These are phyloP conservation scores for Leccinum subtestaceum DNA, from an alignment of 768 basidiomycete species.

Conservation along the genomic window DNA sequence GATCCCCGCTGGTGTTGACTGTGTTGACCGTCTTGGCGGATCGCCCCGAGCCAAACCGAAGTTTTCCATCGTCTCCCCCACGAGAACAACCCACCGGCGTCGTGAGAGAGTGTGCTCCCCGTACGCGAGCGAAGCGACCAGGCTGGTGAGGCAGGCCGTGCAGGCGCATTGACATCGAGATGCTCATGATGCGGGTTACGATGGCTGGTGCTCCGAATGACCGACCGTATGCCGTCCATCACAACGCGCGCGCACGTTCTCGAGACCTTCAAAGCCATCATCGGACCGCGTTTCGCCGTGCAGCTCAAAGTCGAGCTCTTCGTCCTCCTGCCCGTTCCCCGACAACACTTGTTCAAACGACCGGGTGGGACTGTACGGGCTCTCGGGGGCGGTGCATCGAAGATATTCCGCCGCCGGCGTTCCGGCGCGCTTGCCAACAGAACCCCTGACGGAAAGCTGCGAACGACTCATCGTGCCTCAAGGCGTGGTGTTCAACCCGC, in stretches of 20 bases:
- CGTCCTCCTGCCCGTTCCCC: constrained; percentile 42
- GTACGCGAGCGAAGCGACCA: constrained; percentile 84
- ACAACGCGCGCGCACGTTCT: constrained; percentile 93
- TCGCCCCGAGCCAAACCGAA: constrained; percentile 73
- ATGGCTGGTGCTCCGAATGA: constrained; percentile 27
- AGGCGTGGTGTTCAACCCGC: constrained; percentile 73
- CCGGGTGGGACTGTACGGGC: constrained; percentile 58
- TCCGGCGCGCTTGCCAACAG: constrained; percentile 41
- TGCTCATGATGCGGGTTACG: constrained; percentile 51
- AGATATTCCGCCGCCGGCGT: constrained; percentile 93
- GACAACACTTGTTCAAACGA: constrained; percentile 57
- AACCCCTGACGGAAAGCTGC: constrained; percentile 61
- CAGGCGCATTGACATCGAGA: constrained; percentile 46
- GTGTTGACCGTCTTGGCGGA: constrained; percentile 41
- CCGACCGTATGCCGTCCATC: constrained; percentile 87
- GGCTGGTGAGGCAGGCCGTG: constrained; percentile 72
- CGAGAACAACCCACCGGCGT: constrained; percentile 66
- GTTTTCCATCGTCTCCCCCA: constrained; percentile 63
- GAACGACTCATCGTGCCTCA: constrained; percentile 77
- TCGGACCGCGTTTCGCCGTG: constrained; percentile 72
- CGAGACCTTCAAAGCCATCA: constrained; percentile 85
- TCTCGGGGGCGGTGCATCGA: constrained; percentile 72
- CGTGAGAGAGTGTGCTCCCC: constrained; percentile 70
- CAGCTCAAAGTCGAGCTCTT: constrained; percentile 80
- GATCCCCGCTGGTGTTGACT: constrained; percentile 20